Evolutionary conservation across 441 rosid species (phyloP), one percentile per base, ranked within the genome.

Genomic region (Jatropha multifida): DNA sequence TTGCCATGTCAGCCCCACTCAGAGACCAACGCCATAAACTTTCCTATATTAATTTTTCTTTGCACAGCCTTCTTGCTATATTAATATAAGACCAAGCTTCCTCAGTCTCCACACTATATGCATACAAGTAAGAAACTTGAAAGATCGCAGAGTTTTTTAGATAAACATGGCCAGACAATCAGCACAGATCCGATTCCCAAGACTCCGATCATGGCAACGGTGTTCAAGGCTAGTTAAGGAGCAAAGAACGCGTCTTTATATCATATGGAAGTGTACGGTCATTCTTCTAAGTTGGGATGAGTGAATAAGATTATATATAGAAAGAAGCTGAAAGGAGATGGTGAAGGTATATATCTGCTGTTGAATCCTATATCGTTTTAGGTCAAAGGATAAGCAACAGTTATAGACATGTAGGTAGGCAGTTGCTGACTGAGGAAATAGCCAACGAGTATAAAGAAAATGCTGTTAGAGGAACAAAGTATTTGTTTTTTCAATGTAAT

Each of bases 261-360:
- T 90, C 61, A 87, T 92, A 37, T 92, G 92, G 97, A 88, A 88
- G 83, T 92, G 97, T 69, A 79, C 90, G 1, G 83, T 88, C 67
- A 84, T 89, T 79, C 89, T 92, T 74, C 83, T 90, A 11, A 80
- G 82, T 3, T 81, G 89, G 86, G 82, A 81, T 20, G 88, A 86
- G 32, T 77, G 66, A 69, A 4, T 52, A 37, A 23, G 23, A 23
- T 23, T 23, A 23, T 23, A 23, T 23, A 23, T 0, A 23, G 23
- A 23, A 23, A 23, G 23, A 23, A 23, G 23, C 23, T 23, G 23
- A 23, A 23, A 23, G 23, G 0, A 23, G 23, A 23, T 23, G 23
- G 23, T 23, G 23, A 23, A 23, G 23, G 23, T 23, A 23, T 23
- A 23, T 23, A 23, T 23, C 23, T 23, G 23, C 23, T 23, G 23